These are phyloP conservation scores for Aureobasidium melanogenum DNA, from an alignment of 2,329 filamentous ascomycete genomes.

Conservation along the genomic window DNA sequence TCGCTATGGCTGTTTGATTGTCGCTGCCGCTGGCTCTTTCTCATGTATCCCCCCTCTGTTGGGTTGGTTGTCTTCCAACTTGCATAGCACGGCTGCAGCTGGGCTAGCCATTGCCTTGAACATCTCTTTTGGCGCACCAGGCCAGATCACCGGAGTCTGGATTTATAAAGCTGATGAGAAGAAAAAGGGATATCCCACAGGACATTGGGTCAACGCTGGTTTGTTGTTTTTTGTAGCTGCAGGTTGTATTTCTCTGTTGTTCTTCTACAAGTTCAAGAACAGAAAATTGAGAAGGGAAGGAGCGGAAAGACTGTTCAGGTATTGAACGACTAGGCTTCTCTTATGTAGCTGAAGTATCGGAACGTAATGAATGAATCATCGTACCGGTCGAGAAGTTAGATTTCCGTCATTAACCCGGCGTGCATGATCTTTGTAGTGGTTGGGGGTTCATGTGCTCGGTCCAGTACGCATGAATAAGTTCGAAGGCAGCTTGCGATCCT, in stretches of 20 bases:
- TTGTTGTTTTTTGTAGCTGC: slow-evolving; percentile 50
- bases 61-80: slow-evolving; percentile 62
- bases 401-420: too few relatives aligned
- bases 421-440: too few relatives aligned
- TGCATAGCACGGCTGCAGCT: slow-evolving; percentile 55
- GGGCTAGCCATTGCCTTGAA: slow-evolving; percentile 64
- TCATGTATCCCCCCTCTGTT: slow-evolving; percentile 60
- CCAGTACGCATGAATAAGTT: slow-evolving; percentile 30
- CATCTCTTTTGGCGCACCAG: slow-evolving; percentile 57
- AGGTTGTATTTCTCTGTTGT: slow-evolving; percentile 45
- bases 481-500: slow-evolving; percentile 23
- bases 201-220: slow-evolving; percentile 59
- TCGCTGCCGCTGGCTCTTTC: slow-evolving; percentile 59
- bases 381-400: too few relatives aligned
- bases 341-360: background rate
- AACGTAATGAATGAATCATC: background rate
- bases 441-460: background rate
- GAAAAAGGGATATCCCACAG: slow-evolving; percentile 55
- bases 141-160: slow-evolving; percentile 66
- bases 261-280: slow-evolving; percentile 48
- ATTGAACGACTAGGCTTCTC: background rate
- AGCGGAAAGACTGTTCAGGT: slow-evolving; percentile 9
- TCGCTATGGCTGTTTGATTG: slow-evolving; percentile 62
- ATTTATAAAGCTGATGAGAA: slow-evolving; percentile 60
- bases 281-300: slow-evolving; percentile 15